Base-by-base conservation (phyloP, 192 early-diverging fungal species). In the Entophlyctis luteolus region DNA sequence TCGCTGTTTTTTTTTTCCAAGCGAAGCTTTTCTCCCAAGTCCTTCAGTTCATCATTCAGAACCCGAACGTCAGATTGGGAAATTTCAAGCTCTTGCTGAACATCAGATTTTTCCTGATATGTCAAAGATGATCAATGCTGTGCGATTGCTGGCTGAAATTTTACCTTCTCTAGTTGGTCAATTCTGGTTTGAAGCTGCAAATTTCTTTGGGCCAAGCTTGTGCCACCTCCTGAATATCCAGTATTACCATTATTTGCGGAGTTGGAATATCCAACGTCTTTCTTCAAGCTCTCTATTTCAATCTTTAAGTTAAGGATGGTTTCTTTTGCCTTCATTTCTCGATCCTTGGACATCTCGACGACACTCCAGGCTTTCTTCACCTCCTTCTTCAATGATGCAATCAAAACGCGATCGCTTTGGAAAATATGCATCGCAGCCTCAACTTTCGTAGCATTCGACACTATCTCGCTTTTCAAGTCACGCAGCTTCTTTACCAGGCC, bases 301-400 rank as follows among this genome's bases (percentile, higher is more conserved):
- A 33, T 55, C 50, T 80, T 79, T 18, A 84, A 39, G 14, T 63
- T 57, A 1, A 73, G 55, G 20, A 82, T 74, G n/a, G 70, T 67
- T 23, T 82, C 78, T 49, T 82, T 84, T 12, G 75, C 68, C 35
- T 72, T 55, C 4, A 56, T 39, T 46, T 80, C 80, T 36, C 77
- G 75, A 48, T 84, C 79, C 4, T 55, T 46, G 10, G 54, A 58
- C 34, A 67, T 60, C 69, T 84, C 80, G 32, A 84, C 79, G 54
- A 76, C 62, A 33, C 75, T 81, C 82, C 82, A 84, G 0, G 80
- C 79, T 63, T 80, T 80, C 50, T 74, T 71, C 25, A 84, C 58
- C 57, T 84, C 82, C 53, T 81, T 84, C 48, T 76, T 76, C 55
- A 84, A 53, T 25, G 68, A 59, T 8, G 72, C 68, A 55, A 81